These are phyloP conservation scores for Eremothecium cymbalariae DNA, from an alignment of 1,139 yeast genomes.

Conservation along the genomic window DNA sequence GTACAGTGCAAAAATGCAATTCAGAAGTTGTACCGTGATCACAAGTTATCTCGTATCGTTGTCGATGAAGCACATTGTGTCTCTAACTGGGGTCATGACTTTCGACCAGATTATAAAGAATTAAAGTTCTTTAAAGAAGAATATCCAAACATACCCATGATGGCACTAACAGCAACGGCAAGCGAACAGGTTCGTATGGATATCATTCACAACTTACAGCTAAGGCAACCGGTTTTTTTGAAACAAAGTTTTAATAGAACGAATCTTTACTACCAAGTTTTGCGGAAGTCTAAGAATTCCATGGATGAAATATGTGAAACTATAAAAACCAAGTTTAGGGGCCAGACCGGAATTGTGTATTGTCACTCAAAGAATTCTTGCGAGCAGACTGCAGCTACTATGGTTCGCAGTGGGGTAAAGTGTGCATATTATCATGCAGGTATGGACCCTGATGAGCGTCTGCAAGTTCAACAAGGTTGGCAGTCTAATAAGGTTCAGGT, in stretches of 20 bases:
- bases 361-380: slow-evolving; percentile 88
- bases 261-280: slow-evolving; percentile 72
- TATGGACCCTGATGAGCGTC: slow-evolving; percentile 69
- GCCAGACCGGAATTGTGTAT: slow-evolving; percentile 80
- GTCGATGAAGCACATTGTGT: slow-evolving; percentile 99
- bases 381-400: slow-evolving; percentile 65
- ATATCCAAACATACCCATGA: slow-evolving; percentile 76
- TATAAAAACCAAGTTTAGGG: slow-evolving; percentile 44
- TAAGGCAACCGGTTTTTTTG: slow-evolving; percentile 38
- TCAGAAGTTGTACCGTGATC: slow-evolving; percentile 44
- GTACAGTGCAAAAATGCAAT: slow-evolving; percentile 61
- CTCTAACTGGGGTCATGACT: slow-evolving; percentile 98
- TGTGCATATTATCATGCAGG: slow-evolving; percentile 91
- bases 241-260: slow-evolving; percentile 84
- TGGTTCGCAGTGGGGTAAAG: slow-evolving; percentile 52
- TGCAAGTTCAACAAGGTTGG: slow-evolving; percentile 69
- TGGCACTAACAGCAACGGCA: slow-evolving; percentile 98
- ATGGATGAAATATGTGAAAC: slow-evolving; percentile 54
- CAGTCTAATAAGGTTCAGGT: slow-evolving; percentile 63
- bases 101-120: slow-evolving; percentile 89
- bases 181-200: slow-evolving; percentile 85
- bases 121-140: slow-evolving; percentile 62
- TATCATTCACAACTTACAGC: slow-evolving; percentile 62
- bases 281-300: slow-evolving; percentile 50
- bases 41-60: slow-evolving; percentile 71